Conservation (phyloP, 176 grass and related monocot genomes). For the Oryza glumipatula region DNA sequence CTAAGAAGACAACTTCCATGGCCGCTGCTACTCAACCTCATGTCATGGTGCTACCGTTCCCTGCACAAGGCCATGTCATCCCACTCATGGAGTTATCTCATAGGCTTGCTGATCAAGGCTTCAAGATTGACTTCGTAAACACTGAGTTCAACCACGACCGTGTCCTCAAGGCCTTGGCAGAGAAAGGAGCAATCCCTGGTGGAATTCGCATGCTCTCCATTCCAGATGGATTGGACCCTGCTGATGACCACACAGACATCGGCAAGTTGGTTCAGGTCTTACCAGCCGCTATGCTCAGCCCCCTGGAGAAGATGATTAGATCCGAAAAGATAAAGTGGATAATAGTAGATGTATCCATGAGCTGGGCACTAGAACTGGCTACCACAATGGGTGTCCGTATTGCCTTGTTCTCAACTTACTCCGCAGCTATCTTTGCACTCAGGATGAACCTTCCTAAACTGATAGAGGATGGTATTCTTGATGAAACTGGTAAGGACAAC, state of each 20-base stretch:
- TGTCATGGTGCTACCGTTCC: slow-evolving; percentile 64
- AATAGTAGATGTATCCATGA: slow-evolving; percentile 55
- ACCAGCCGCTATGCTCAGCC: slow-evolving; percentile 42
- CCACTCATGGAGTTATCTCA: slow-evolving; percentile 69
- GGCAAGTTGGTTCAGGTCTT: slow-evolving; percentile 35
- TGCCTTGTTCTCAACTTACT: slow-evolving; percentile 48
- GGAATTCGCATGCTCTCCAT: slow-evolving; percentile 59
- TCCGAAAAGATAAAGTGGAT: slow-evolving; percentile 52
- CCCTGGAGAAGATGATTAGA: slow-evolving; percentile 48
- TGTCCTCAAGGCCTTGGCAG: slow-evolving; percentile 43
- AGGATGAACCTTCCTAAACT: slow-evolving; percentile 48
- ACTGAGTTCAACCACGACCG: slow-evolving; percentile 64
- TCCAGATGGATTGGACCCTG: slow-evolving; percentile 65
- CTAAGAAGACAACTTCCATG: slow-evolving; percentile 33
- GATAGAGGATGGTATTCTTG: slow-evolving; percentile 52
- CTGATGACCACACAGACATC: slow-evolving; percentile 58
- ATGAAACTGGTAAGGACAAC: slow-evolving; percentile 48
- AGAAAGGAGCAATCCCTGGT: slow-evolving; percentile 39
- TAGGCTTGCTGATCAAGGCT: slow-evolving; percentile 47
- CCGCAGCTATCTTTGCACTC: slow-evolving; percentile 45
- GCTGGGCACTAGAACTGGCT: slow-evolving; percentile 43
- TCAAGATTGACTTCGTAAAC: slow-evolving; percentile 63
- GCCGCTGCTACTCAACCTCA: slow-evolving; percentile 39
- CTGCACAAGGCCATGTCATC: slow-evolving; percentile 71
- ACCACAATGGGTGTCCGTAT: slow-evolving; percentile 37